Percentiles rank a stretch among this genome's conserved stretches.
phyloP scores from a whole-genome alignment of 345 rosid species.

The Salix dunnii region DNA sequence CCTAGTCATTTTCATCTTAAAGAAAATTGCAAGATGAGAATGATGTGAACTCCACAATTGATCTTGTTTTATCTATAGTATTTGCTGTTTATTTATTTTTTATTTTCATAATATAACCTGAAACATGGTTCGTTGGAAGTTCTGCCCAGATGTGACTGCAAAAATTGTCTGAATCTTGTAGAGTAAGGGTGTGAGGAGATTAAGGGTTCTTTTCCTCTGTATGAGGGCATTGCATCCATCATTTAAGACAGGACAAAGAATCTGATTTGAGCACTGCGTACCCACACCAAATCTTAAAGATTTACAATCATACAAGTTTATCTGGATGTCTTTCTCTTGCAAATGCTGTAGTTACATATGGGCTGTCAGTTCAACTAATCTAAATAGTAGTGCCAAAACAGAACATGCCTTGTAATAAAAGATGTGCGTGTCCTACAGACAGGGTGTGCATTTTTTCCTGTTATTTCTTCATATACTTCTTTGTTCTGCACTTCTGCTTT shows the following conservation, averaged over 20 bases:
- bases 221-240: neutral
- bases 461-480: too few relatives aligned
- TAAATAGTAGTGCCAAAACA: neutral
- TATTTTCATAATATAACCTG: neutral
- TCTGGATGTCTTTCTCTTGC: neutral
- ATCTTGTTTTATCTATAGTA: neutral
- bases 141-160: neutral
- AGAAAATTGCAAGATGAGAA: too few relatives aligned
- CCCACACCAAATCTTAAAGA: too few relatives aligned
- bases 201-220: neutral
- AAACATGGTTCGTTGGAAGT: neutral
- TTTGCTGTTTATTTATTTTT: neutral
- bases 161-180: neutral
- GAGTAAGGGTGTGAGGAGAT: neutral
- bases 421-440: neutral
- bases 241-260: neutral
- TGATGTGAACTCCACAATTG: neutral
- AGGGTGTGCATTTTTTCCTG: too few relatives aligned
- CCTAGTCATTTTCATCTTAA: neutral
- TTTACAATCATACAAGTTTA: neutral
- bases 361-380: neutral
- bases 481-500: too few relatives aligned
- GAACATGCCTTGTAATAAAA: neutral
- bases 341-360: neutral
- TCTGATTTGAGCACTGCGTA: neutral